Evolutionary conservation across 1,284 basidiomycete genomes (phyloP), one percentile per base, ranked within the genome.

Genomic region (Heliocybe sulcata): DNA sequence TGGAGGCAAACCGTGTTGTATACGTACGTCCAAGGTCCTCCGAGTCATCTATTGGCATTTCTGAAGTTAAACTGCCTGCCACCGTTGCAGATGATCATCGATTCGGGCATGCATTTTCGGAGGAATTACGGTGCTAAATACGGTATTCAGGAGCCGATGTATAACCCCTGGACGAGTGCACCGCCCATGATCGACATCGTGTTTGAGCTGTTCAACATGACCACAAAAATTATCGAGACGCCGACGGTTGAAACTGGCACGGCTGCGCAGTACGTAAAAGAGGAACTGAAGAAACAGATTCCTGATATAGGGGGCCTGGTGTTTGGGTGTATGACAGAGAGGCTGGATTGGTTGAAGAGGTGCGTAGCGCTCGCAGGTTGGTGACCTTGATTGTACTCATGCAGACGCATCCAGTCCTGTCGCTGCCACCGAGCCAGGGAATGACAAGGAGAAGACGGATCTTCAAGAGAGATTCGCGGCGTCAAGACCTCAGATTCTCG

Each of bases 161-260:
- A 81, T 55, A 82, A 88, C 60, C 83, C 92, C 1, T 99, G 96
- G 96, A 92, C 93, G 1, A 92, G 84, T 65, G 77, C 77, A 60
- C 74, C 80, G 6, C 68, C 72, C 0, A 69, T 91, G 48, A 81
- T 97, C 54, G 84, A 91, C 51, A 76, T 85, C 23, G 71, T 92
- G 2, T 77, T 89, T 45, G 77, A 79, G 48, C 77, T 95, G 20
- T 95, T 94, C 64, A 80, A 85, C 53, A 69, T 80, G 1, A 91
- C 90, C 0, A 81, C 74, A 57, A 77, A 76, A 58, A 68, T 73
- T 10, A 65, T 79, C 8, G 79, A 82, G 47, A 59, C 69, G 10
- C 61, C 73, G 1, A 61, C 68, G 3, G 61, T 64, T 20, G 67
- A 67, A 33, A 54, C 55, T 6, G 42, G 65, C 52, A 14, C 61